These are phyloP conservation scores for Secale cereale DNA, from an alignment of 176 grass and related monocot genomes.

Conservation along the genomic window DNA sequence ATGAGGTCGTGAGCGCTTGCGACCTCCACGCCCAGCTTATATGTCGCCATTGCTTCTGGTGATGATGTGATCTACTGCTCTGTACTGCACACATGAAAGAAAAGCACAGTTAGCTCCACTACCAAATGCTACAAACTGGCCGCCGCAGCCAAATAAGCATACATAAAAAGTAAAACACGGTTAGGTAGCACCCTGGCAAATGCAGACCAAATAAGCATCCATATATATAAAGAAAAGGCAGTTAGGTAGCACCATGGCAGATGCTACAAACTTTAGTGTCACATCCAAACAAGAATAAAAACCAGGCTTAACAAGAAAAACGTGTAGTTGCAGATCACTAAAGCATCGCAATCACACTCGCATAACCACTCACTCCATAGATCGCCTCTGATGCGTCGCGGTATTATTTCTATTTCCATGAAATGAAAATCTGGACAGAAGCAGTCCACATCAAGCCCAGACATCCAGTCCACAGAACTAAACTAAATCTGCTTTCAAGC, in stretches of 20 bases:
- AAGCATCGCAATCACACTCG: background rate
- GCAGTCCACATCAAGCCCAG: background rate
- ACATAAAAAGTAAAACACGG: background rate
- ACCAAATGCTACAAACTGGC: background rate
- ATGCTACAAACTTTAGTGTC: background rate
- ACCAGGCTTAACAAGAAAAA: background rate
- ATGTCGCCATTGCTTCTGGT: constrained; percentile 38
- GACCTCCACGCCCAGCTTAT: constrained; percentile 86
- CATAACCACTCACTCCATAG: background rate
- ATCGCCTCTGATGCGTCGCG: too few species aligned
- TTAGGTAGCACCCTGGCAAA: background rate
- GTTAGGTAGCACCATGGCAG: background rate
- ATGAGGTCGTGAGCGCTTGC: constrained; percentile 88
- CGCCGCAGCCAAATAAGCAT: background rate
- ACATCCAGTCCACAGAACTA: background rate
- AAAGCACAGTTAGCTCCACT: background rate
- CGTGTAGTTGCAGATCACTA: background rate
- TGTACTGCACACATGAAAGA: background rate
- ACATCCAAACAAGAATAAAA: background rate
- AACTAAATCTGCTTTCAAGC: background rate
- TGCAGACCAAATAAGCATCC: background rate
- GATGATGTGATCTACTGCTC: background rate
- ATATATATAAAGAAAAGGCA: background rate
- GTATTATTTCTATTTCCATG: background rate
- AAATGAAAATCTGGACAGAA: background rate